Conservation (phyloP, 2,329 filamentous ascomycete species). For the Colletotrichum sp. region DNA sequence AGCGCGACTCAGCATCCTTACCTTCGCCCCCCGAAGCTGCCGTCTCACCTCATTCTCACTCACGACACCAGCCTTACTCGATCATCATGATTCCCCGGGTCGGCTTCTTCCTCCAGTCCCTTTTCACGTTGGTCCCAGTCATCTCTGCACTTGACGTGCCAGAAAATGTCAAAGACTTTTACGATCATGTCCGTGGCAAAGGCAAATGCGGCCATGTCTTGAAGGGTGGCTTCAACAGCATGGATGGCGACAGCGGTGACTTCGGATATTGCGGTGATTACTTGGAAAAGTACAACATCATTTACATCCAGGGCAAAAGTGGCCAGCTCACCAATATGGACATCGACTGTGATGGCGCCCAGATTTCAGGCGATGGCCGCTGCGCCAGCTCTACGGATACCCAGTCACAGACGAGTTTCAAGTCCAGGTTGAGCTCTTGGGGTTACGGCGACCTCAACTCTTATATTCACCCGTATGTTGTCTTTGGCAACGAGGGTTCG, state of each 20-base stretch:
- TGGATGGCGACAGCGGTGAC: conserved; percentile 36
- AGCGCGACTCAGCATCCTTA: not conserved
- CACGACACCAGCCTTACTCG: not conserved
- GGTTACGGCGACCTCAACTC: conserved; percentile 44
- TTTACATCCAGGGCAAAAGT: conserved; percentile 51
- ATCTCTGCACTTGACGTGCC: conserved; percentile 38
- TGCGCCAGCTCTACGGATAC: conserved; percentile 49
- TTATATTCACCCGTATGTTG: conserved; percentile 51
- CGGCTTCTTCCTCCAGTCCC: not conserved
- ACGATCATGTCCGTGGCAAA: conserved; percentile 40
- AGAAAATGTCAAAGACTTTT: conserved; percentile 43
- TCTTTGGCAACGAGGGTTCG: conserved; percentile 47
- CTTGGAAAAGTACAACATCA: conserved; percentile 38
- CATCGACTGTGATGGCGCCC: conserved; percentile 60
- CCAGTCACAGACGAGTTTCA: conserved; percentile 53
- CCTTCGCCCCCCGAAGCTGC: not conserved
- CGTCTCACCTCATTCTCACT: conserved; percentile 9
- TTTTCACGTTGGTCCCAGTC: not conserved
- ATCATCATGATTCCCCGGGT: not conserved
- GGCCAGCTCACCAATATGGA: conserved; percentile 58
- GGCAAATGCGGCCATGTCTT: conserved; percentile 42
- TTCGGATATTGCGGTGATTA: conserved; percentile 53
- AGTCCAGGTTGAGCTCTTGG: conserved; percentile 39
- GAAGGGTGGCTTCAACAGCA: conserved; percentile 44
- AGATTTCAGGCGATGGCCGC: conserved; percentile 45